phyloP scores from a whole-genome alignment of 2,329 filamentous ascomycete genomes.

The Tetracladium maxilliforme region DNA sequence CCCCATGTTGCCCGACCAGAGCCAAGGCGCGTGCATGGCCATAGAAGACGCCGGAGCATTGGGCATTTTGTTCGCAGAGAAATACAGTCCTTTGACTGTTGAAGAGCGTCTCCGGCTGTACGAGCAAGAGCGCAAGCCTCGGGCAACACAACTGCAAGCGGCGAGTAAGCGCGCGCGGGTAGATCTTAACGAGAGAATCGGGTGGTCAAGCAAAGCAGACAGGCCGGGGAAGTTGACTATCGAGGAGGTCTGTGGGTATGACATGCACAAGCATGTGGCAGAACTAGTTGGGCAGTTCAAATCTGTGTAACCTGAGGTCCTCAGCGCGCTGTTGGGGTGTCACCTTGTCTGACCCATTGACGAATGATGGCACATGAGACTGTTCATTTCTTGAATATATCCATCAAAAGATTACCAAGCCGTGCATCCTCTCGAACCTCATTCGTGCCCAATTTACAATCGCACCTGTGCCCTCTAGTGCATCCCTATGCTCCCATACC shows the following conservation, averaged over 20 bases:
- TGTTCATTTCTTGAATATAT: no score
- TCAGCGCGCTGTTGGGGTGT: no score
- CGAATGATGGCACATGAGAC: no score
- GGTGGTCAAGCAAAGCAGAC: slow-evolving; percentile 12
- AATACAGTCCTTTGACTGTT: slow-evolving; percentile 15
- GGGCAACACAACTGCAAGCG: slow-evolving; percentile 38
- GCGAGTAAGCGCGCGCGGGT: slow-evolving; percentile 31
- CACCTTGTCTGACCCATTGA: no score
- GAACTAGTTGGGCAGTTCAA: no score
- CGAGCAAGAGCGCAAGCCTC: slow-evolving; percentile 34
- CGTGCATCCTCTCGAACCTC: slow-evolving; percentile 12
- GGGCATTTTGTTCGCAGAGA: slow-evolving; percentile 17
- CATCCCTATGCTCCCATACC: slow-evolving; percentile 17
- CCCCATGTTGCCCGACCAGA: slow-evolving; percentile 17
- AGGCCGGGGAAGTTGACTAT: slow-evolving; percentile 15
- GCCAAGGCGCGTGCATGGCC: slow-evolving; percentile 19
- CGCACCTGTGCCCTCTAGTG: slow-evolving; percentile 2
- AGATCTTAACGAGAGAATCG: slow-evolving; percentile 14
- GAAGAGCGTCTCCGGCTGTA: slow-evolving; percentile 31
- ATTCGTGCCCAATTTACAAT: slow-evolving; percentile 15
- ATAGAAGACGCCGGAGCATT: slow-evolving; percentile 23
- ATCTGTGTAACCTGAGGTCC: no score
- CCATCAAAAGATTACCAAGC: slow-evolving; percentile 10
- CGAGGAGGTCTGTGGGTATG: slow-evolving; percentile 17
- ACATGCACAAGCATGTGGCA: no score